phyloP scores from a whole-genome alignment of 305 asterid genomes.

The Lippia alba region DNA sequence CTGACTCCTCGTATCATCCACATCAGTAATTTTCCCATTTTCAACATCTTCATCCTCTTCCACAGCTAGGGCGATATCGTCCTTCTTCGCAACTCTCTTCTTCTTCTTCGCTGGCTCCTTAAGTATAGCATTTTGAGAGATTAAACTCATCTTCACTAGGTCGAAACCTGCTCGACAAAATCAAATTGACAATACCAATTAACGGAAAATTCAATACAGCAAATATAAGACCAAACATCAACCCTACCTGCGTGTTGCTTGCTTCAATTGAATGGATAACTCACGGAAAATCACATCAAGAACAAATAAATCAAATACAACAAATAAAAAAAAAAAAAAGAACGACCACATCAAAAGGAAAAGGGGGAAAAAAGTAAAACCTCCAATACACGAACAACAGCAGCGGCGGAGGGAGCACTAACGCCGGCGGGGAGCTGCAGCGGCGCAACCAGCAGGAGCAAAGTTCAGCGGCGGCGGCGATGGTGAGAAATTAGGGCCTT shows the following conservation, averaged over 20 bases:
- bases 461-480: no score
- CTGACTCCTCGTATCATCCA: conserved; percentile 36
- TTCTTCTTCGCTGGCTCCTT: conserved; percentile 48
- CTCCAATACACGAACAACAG: not conserved
- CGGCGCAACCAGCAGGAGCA: no score
- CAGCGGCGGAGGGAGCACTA: not conserved
- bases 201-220: not conserved
- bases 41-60: conserved; percentile 45
- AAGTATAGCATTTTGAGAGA: conserved; percentile 67
- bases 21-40: conserved; percentile 30
- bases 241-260: no score
- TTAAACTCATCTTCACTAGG: conserved; percentile 52
- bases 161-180: conserved; percentile 27
- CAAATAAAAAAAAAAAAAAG: no score
- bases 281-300: not conserved
- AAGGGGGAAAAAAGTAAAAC: not conserved
- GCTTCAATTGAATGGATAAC: not conserved
- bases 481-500: no score
- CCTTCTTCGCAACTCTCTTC: conserved; percentile 40
- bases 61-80: conserved; percentile 28
- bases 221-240: not conserved
- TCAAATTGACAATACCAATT: conserved; percentile 12
- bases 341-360: not conserved
- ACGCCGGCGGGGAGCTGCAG: no score
- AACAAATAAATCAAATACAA: not conserved